phyloP scores from a whole-genome alignment of 495 filamentous ascomycete genomes.

The Lophiotrema nucula region DNA sequence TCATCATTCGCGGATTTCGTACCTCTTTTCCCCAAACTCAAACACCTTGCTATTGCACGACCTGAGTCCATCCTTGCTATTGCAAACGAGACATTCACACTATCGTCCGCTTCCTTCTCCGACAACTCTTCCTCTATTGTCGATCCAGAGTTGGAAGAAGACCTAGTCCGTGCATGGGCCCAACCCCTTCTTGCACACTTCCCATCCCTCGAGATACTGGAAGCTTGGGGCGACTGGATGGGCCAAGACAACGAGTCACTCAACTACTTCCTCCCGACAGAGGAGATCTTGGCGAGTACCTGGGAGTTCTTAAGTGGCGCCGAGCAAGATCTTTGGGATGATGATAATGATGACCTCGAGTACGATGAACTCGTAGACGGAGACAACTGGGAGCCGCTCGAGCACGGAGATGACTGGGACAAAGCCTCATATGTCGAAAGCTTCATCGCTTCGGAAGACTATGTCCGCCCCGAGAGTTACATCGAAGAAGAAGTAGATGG shows the following conservation, averaged over 20 bases:
- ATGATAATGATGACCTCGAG: constrained; percentile 15
- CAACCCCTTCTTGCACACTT: constrained; percentile 24
- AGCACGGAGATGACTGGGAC: constrained; percentile 22
- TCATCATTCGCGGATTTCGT: neutral
- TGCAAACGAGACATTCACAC: neutral
- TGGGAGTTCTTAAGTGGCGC: constrained; percentile 30
- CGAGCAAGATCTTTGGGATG: constrained; percentile 30
- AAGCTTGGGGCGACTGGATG: constrained; percentile 26
- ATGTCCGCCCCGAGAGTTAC: too few relatives aligned
- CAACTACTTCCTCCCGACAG: constrained; percentile 27
- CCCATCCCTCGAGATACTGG: constrained; percentile 20
- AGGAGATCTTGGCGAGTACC: constrained; percentile 21
- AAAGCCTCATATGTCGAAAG: constrained; percentile 5
- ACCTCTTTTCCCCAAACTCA: constrained; percentile 16
- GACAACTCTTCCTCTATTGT: neutral
- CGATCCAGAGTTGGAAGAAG: constrained; percentile 21
- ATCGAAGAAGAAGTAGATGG: constrained; percentile 13
- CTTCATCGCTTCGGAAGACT: neutral
- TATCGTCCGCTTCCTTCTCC: constrained; percentile 1
- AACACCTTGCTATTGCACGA: constrained; percentile 17
- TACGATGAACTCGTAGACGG: neutral
- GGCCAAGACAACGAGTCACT: constrained; percentile 24
- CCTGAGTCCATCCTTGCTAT: constrained; percentile 5
- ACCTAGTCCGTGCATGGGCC: constrained; percentile 20
- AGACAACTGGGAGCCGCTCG: constrained; percentile 2